Evolutionary conservation across 495 filamentous ascomycete genomes (phyloP), one percentile per base, ranked within the genome.

Genomic region (Rhypophila decipiens): DNA sequence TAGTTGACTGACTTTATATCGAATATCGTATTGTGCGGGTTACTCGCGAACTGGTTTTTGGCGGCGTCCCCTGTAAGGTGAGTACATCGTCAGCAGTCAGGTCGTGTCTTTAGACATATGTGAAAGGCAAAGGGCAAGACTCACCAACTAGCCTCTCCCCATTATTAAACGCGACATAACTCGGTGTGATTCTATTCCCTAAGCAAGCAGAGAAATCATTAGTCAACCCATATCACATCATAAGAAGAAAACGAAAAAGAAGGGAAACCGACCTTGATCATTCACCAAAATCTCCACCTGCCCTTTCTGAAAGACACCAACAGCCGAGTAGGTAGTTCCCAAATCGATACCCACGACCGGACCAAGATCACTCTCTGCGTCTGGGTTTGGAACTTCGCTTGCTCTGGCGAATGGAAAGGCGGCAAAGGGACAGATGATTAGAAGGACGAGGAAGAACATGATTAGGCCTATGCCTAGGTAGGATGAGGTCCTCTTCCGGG

Each of bases 41-140:
- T 98, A 85, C 94, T 96, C 51, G 93, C 90, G 63, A 90, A 90
- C 76, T 96, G 94, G 73, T 97, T 97, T 83, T 98, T 98, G 39
- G 93, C 93, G 51, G 93, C 91, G 77, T 98, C 93, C 70, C 93
- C 93, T 56, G 34, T 33, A 4, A 10, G 19, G 15, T 23, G 45
- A 31, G 9, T 39, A 19, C 5, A 9, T 39, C 22, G 38, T 24
- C 29, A 38, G 36, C 20, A 19, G 13, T 18, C 17, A 18, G 1
- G 15, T 37, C 5, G 27, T 24, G n/a, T n/a, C n/a, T n/a, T n/a
- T 20, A n/a, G 19, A 24, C 8, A 29, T 3, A 33, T 19, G 42
- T 17, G 27, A 18, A 2, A 34, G 20, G 19, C 33, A 15, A 2
- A 11, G 1, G 8, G 20, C 27, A 7, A 24, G 2, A 27, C 47